Percentiles rank a stretch among this genome's conserved stretches.
Conservation (phyloP, 148 eudicot species). For the Rhododendron ovatum region DNA sequence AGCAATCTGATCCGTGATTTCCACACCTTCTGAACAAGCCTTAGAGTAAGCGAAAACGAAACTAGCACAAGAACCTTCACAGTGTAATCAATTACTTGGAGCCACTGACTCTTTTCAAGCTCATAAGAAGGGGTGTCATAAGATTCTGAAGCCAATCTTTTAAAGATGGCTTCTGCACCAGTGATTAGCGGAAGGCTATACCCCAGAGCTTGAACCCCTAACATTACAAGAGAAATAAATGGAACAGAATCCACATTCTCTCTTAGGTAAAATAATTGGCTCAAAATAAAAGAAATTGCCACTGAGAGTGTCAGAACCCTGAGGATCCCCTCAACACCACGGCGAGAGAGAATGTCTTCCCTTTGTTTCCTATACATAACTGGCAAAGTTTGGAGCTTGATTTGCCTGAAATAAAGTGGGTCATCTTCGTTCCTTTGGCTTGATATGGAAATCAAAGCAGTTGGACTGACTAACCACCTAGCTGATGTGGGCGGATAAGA, state of each 20-base stretch:
- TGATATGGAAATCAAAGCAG: slow-evolving; percentile 57
- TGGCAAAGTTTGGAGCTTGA: slow-evolving; percentile 64
- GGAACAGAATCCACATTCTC: slow-evolving; percentile 50
- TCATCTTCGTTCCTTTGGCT: slow-evolving; percentile 78
- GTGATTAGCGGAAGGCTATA: slow-evolving; percentile 69
- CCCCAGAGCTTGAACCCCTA: slow-evolving; percentile 85
- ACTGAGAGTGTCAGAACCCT: slow-evolving; percentile 61
- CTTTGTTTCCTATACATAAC: slow-evolving; percentile 70
- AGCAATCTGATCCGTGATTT: slow-evolving; percentile 50
- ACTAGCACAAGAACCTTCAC: slow-evolving; percentile 69
- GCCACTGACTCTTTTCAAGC: slow-evolving; percentile 50
- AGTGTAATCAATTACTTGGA: slow-evolving; percentile 47
- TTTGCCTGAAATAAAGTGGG: slow-evolving; percentile 55
- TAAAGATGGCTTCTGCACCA: slow-evolving; percentile 51
- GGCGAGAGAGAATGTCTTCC: slow-evolving; percentile 66
- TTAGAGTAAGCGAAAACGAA: slow-evolving; percentile 53
- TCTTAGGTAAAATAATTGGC: slow-evolving; percentile 55
- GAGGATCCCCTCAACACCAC: slow-evolving; percentile 69
- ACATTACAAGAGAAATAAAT: slow-evolving; percentile 76
- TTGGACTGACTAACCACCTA: slow-evolving; percentile 73
- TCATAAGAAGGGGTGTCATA: slow-evolving; percentile 39
- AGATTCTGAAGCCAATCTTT: slow-evolving; percentile 33
- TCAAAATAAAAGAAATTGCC: slow-evolving; percentile 52
- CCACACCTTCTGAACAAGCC: slow-evolving; percentile 84
- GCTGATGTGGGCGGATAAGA: slow-evolving; percentile 78